Conservation (phyloP, 129 eudicot genomes). For the Erigeron canadensis region DNA sequence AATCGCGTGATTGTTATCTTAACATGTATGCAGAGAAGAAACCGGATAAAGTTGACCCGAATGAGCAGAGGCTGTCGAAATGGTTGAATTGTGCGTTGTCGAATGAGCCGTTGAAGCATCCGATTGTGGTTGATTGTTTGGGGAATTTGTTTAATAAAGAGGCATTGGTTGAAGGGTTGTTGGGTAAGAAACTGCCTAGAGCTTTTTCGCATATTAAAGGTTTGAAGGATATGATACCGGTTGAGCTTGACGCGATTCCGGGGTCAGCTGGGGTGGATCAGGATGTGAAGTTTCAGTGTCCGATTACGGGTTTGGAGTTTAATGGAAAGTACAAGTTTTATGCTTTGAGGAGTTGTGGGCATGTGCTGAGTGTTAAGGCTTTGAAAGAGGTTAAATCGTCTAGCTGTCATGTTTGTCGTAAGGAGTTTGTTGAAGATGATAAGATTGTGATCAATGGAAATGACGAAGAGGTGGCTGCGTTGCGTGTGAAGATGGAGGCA, state of each 20-base stretch:
- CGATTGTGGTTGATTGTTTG: slow-evolving; percentile 71
- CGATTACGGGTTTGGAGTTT: slow-evolving; percentile 71
- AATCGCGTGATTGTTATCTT: slow-evolving; percentile 90
- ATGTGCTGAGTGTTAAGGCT: slow-evolving; percentile 80
- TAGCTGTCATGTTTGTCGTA: slow-evolving; percentile 72
- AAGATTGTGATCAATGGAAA: slow-evolving; percentile 82
- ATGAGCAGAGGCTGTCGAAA: slow-evolving; percentile 66
- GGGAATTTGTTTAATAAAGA: slow-evolving; percentile 86
- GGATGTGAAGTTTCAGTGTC: slow-evolving; percentile 67
- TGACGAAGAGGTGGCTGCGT: slow-evolving; percentile 63
- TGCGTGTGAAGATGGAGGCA: slow-evolving; percentile 62
- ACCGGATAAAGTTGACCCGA: slow-evolving; percentile 89
- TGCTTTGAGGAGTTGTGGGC: slow-evolving; percentile 75
- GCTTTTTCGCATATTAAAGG: slow-evolving; percentile 74
- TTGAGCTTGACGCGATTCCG: slow-evolving; percentile 47
- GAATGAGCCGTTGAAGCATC: slow-evolving; percentile 75
- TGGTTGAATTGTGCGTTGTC: slow-evolving; percentile 83
- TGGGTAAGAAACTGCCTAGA: slow-evolving; percentile 61
- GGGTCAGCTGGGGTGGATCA: slow-evolving; percentile 23
- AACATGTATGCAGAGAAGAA: slow-evolving; percentile 86
- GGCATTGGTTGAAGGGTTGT: slow-evolving; percentile 69
- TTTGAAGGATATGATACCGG: slow-evolving; percentile 75
- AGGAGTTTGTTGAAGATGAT: slow-evolving; percentile 67
- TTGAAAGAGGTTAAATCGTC: slow-evolving; percentile 84
- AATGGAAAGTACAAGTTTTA: slow-evolving; percentile 84